Evolutionary conservation across 768 basidiomycete genomes (phyloP).

Genomic region (Boletus tomentosulus): DNA sequence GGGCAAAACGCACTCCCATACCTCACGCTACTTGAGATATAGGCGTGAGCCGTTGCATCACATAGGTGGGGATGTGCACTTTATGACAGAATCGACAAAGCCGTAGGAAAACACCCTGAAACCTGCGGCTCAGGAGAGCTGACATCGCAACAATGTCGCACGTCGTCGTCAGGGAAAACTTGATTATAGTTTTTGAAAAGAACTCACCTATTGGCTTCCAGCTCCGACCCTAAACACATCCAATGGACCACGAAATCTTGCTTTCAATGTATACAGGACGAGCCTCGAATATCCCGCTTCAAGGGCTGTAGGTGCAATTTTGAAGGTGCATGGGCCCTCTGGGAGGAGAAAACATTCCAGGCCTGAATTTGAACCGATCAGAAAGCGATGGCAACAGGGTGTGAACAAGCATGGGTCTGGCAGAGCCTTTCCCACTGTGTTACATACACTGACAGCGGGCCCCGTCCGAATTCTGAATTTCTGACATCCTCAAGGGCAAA

Average conservation of each 20-base stretch:
- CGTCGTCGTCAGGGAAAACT: slow-evolving; percentile 1
- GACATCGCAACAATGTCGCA: slow-evolving; percentile 1
- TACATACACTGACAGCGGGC: not conserved
- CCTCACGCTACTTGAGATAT: no score
- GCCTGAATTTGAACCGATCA: not conserved
- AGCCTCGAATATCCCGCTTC: no score
- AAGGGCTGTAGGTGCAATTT: not conserved
- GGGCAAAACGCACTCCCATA: no score
- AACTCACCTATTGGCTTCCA: not conserved
- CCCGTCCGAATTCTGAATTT: no score
- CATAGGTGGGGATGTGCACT: no score
- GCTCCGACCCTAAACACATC: not conserved
- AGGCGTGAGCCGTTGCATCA: no score
- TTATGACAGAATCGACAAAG: no score
- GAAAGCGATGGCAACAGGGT: not conserved
- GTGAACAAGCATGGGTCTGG: not conserved
- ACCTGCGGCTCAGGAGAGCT: not conserved
- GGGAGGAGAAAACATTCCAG: not conserved
- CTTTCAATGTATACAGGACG: no score
- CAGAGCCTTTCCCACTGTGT: not conserved
- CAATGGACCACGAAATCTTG: not conserved
- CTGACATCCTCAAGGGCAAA: no score
- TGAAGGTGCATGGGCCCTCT: not conserved
- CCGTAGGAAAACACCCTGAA: slow-evolving; percentile 4
- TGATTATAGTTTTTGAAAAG: not conserved